Evolutionary conservation across 495 filamentous ascomycete species (phyloP).

Genomic region (Penicillium bialowiezense): DNA sequence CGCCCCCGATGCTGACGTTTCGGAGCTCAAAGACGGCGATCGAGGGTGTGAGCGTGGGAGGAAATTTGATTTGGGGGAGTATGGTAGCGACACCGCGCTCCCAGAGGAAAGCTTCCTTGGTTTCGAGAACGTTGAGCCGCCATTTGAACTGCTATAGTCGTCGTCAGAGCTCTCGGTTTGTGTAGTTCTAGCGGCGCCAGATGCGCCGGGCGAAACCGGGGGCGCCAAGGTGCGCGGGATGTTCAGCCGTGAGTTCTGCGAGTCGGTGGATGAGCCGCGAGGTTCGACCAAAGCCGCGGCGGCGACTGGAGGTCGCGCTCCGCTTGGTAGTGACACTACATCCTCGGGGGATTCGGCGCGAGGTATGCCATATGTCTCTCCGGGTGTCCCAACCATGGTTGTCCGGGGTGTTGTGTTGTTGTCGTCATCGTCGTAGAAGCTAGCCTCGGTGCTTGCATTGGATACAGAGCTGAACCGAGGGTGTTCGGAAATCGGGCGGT

Average conservation of each 20-base stretch:
- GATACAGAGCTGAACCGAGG: constrained; percentile 67
- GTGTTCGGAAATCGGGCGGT: constrained; percentile 69
- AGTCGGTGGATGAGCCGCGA: constrained; percentile 44
- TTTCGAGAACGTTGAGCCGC: constrained; percentile 50
- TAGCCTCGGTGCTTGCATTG: constrained; percentile 46
- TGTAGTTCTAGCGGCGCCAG: constrained; percentile 54
- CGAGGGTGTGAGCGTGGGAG: constrained; percentile 51
- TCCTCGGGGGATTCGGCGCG: constrained; percentile 51
- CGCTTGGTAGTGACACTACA: constrained; percentile 16
- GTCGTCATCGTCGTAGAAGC: constrained; percentile 25
- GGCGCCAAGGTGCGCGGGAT: constrained; percentile 50
- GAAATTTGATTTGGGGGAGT: constrained; percentile 63
- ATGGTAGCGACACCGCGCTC: constrained; percentile 58
- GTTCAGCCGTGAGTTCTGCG: constrained; percentile 39
- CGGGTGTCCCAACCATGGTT: constrained; percentile 17
- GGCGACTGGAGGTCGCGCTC: constrained; percentile 19
- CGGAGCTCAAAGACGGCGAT: constrained; percentile 81
- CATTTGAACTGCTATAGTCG: constrained; percentile 52
- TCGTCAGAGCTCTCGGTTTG: constrained; percentile 65
- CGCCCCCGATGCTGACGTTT: constrained; percentile 59
- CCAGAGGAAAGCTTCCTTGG: constrained; percentile 62
- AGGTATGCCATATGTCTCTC: constrained; percentile 41
- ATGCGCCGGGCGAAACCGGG: constrained; percentile 54
- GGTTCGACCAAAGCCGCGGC: constrained; percentile 22
- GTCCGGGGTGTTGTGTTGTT: constrained; percentile 30